Percentiles rank a stretch among this genome's conserved stretches.
Conservation (phyloP, 345 rosid species). For the Sonneratia alba region DNA sequence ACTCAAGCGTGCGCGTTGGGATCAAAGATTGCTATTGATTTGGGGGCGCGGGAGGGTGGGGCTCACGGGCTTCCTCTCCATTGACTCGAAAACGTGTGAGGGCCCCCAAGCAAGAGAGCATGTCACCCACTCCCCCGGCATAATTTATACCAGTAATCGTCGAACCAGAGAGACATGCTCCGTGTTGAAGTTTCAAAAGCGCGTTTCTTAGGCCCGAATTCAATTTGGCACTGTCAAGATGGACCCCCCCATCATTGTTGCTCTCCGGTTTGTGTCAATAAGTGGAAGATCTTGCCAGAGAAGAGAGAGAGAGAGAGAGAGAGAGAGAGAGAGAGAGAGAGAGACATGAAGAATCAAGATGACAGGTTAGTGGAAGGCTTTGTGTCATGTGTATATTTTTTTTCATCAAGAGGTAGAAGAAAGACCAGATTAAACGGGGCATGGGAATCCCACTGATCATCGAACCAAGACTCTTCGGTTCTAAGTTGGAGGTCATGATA, state of each 20-base stretch:
- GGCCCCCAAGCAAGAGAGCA: not conserved
- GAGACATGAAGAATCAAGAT: no score
- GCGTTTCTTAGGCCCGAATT: not conserved
- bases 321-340: no score
- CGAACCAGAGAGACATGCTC: not conserved
- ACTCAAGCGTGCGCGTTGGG: not conserved
- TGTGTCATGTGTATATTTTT: no score
- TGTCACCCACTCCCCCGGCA: not conserved
- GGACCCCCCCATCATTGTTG: no score
- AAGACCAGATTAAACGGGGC: no score
- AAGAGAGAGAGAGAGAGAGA: no score
- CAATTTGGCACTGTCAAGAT: no score
- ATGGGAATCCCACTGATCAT: not conserved
- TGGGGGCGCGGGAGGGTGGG: not conserved
- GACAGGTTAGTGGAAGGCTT: no score
- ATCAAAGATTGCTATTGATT: not conserved
- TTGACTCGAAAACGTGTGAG: not conserved
- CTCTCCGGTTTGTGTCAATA: not conserved
- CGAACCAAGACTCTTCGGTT: not conserved
- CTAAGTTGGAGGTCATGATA: not conserved
- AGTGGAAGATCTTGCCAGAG: no score
- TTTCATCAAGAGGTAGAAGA: no score
- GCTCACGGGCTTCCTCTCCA: not conserved
- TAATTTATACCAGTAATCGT: not conserved
- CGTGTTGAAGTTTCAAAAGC: slow-evolving; percentile 2